Evolutionary conservation across 306 rosid species (phyloP), one percentile per base, ranked within the genome.

Genomic region (Cercis canadensis): DNA sequence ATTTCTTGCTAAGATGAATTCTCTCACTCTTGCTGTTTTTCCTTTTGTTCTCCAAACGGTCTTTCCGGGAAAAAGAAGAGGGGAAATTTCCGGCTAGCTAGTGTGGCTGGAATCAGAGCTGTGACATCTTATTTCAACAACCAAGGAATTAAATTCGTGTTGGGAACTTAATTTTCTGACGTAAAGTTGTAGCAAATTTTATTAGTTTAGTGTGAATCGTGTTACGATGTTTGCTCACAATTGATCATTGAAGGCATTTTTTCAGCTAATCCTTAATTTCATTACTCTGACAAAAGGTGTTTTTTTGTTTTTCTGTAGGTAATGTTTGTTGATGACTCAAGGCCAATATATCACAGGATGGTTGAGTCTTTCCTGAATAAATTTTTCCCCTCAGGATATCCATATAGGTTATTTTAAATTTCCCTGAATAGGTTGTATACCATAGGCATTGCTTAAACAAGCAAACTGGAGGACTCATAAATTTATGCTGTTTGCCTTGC

Each of bases 341-440:
- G 96, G 67, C 84, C 96, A 6, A 67, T 82, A 12, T 66, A 70
- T 64, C 87, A 78, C 13, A 90, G 74, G 75, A 55, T 82, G n/a
- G 95, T 62, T 32, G 91, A 85, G 34, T 86, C 90, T 16, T 91
- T 94, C 77, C 82, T 83, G 59, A 83, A 77, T 72, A 91, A 83
- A 13, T 89, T 94, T 85, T 91, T 89, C 36, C 99, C 99, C 39
- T 91, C 96, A 0, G 99, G 96, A 72, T 91, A 94, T 73, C 99
- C 97, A 11, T 86, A 89, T 76, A 91, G 97, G 99, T 85, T 5
- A 2, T 19, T 64, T 67, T 4, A 15, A 60, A 65, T 61, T 64
- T 72, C n/a, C 17, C 37, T 53, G 12, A 36, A 54, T 29, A 8
- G 51, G 14, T 19, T 69, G 43, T 8, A 11, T 47, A 13, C 14